Conservation (phyloP, 192 early-diverging fungal species). For the Coemansia sp. region DNA sequence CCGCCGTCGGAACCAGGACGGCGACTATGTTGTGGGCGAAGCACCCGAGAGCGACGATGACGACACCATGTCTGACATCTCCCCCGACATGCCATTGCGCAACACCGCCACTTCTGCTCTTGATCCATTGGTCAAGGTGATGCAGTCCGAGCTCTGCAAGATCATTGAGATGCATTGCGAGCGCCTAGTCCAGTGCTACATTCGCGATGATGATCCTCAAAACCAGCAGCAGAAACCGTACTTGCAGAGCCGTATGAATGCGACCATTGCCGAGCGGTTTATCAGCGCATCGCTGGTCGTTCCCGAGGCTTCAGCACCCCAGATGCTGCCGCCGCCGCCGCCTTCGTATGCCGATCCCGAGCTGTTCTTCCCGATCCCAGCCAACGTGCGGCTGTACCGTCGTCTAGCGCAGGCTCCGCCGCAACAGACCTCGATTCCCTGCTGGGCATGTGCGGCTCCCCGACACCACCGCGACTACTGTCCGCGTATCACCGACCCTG, state of each 20-base stretch:
- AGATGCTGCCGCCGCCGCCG: background rate
- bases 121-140: background rate
- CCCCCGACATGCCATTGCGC: background rate
- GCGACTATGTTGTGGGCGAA: slow-evolving; percentile 9
- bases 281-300: background rate
- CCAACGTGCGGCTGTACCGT: slow-evolving; percentile 20
- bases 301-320: background rate
- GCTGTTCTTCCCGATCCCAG: slow-evolving; percentile 27
- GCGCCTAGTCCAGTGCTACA: slow-evolving; percentile 1
- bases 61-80: background rate
- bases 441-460: background rate
- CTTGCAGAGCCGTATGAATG: background rate
- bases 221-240: background rate
- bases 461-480: slow-evolving; percentile 17
- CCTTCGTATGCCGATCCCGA: background rate
- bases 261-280: background rate
- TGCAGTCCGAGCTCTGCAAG: background rate
- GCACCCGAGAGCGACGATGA: slow-evolving; percentile 12
- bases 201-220: background rate
- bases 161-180: slow-evolving; percentile 9
- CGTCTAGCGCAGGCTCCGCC: slow-evolving; percentile 4
- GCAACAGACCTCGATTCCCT: slow-evolving; percentile 9
- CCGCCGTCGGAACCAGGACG: background rate
- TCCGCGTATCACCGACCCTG: slow-evolving; percentile 15
- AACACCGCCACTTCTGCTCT: background rate